Evolutionary conservation across 495 filamentous ascomycete genomes (phyloP).

Genomic region (Aspergillus taichungensis): DNA sequence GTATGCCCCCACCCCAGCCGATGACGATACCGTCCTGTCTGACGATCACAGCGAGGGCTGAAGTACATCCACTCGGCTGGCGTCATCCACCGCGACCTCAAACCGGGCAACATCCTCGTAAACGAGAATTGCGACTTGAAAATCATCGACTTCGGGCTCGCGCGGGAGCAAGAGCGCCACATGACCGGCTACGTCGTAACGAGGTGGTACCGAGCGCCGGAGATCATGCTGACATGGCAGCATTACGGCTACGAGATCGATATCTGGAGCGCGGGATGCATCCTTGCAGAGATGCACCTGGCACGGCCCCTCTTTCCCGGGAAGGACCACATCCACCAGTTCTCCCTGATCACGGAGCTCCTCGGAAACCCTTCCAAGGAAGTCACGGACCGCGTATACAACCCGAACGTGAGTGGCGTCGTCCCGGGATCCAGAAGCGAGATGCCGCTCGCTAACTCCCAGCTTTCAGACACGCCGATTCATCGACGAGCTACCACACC

Average conservation of each 20-base stretch:
- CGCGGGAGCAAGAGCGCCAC: constrained; percentile 93
- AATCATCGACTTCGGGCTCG: constrained; percentile 96
- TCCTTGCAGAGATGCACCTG: constrained; percentile 97
- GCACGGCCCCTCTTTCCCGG: constrained; percentile 95
- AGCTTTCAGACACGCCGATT: constrained; percentile 73
- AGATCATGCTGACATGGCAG: constrained; percentile 99
- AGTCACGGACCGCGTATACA: constrained; percentile 94
- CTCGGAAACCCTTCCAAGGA: constrained; percentile 92
- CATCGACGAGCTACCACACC: constrained; percentile 87
- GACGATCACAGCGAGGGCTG: constrained; percentile 62
- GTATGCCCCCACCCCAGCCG: constrained; percentile 28
- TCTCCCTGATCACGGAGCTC: constrained; percentile 95
- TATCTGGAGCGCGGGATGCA: constrained; percentile 97
- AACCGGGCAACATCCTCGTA: constrained; percentile 94
- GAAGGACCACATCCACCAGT: constrained; percentile 97
- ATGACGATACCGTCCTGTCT: not conserved
- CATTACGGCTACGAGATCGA: constrained; percentile 98
- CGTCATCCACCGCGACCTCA: constrained; percentile 90
- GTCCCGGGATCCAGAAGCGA: not conserved
- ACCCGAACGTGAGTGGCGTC: constrained; percentile 67
- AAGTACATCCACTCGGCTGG: constrained; percentile 98
- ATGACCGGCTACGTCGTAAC: constrained; percentile 99
- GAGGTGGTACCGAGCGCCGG: constrained; percentile 93
- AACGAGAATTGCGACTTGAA: constrained; percentile 98
- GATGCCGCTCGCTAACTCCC: too few relatives aligned